Percentiles rank a stretch among this genome's conserved stretches.
These are phyloP conservation scores for Oemleria cerasiformis DNA, from an alignment of 306 rosid species.

Conservation along the genomic window DNA sequence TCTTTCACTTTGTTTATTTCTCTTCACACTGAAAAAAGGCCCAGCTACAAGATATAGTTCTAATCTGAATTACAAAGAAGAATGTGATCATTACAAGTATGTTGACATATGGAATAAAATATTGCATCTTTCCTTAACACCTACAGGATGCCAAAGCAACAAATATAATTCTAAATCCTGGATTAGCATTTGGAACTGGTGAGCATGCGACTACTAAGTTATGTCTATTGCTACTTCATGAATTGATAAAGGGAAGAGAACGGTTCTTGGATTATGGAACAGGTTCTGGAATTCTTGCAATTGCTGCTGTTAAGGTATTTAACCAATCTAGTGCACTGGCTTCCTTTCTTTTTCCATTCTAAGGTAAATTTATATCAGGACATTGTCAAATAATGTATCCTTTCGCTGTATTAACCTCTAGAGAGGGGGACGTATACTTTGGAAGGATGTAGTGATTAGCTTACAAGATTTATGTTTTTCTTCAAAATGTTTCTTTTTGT, in stretches of 20 bases:
- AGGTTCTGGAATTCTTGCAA: conserved; percentile 90
- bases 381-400: not conserved
- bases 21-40: not conserved
- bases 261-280: conserved; percentile 82
- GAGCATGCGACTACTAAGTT: conserved; percentile 79
- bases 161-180: conserved; percentile 79
- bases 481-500: not conserved
- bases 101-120: not conserved
- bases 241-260: conserved; percentile 72
- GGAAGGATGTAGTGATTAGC: too few relatives aligned
- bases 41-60: not conserved
- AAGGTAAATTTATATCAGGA: not conserved
- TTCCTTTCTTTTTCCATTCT: not conserved
- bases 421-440: not conserved
- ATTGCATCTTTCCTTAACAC: not conserved
- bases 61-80: conserved; percentile 8
- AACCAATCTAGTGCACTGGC: not conserved
- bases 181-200: conserved; percentile 91
- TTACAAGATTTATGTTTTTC: not conserved
- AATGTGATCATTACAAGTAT: not conserved
- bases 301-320: conserved; percentile 80
- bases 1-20: not conserved
- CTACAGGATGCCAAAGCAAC: conserved; percentile 65
- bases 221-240: conserved; percentile 68
- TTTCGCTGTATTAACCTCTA: not conserved